Evolutionary conservation across 2,329 filamentous ascomycete genomes (phyloP), one percentile per base, ranked within the genome.

Genomic region (Apiospora hydei): DNA sequence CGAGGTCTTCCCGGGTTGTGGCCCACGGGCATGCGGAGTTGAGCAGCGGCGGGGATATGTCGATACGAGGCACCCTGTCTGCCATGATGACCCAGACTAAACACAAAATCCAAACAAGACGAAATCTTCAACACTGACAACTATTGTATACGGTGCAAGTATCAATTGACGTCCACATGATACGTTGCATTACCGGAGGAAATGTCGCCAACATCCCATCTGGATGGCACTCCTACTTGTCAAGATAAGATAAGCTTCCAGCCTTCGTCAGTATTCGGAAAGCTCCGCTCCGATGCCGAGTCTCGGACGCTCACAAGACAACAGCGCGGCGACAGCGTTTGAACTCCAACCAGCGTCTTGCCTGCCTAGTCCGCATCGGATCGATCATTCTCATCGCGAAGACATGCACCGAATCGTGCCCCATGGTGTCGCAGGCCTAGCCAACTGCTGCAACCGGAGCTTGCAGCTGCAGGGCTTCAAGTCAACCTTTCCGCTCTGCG

Each of bases 1-100:
- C 80, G 4, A 95, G 87, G 74, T 95, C 89, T 5, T 87, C 84
- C 6, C 87, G 80, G 3, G 88, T 89, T 0, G 92, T 94, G 38
- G 93, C 92, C 93, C 93, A 95, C 0, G 93, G 93, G 69, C 89
- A 92, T 43, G 93, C 89, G 0, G 92, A 93, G 82, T 95, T 95
- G 75, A 95, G 84, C 8, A 96, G 84, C 0, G 92, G 92, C 0
- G 92, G 92, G 61, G 84, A 76, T 73, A 94, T 89, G 10, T 75
- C 69, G 13, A 92, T 69, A 10, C 26, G 41, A 30, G 66, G 66
- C 26, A 47, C 66, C 18, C 43, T 26, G 41, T 67, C 14, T n/a
- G 67, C 8, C 67, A 69, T 49, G 26, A 2, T 38, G 4, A 24
- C 34, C 57, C 34, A 41, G 41, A 41, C 8, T 38, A 1, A 18